Evolutionary conservation across 805 yeast species (phyloP).

Genomic region (Blastobotrys peoriensis): DNA sequence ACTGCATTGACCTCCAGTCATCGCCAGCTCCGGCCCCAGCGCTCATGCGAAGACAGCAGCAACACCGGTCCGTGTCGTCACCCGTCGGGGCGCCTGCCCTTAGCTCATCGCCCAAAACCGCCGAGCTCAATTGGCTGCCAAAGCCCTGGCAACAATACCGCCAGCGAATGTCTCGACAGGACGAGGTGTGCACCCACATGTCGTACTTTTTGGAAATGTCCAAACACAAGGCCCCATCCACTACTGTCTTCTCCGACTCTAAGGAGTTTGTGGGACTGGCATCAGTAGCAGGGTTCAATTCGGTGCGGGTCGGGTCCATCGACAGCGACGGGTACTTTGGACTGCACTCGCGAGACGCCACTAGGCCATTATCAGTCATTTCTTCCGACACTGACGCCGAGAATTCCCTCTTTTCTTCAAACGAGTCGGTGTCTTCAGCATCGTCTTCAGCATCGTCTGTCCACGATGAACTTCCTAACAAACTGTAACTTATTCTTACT

Average conservation of each 20-base stretch:
- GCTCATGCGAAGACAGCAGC: neutral
- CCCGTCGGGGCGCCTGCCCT: neutral
- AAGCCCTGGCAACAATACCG: slow-evolving; percentile 25
- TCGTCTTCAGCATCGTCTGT: no score
- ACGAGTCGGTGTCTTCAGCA: neutral
- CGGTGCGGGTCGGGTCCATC: slow-evolving; percentile 20
- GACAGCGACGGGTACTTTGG: slow-evolving; percentile 31
- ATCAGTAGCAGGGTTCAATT: slow-evolving; percentile 7
- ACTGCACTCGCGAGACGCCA: slow-evolving; percentile 18
- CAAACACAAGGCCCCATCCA: slow-evolving; percentile 14
- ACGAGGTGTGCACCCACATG: slow-evolving; percentile 10
- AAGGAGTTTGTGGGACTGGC: slow-evolving; percentile 26
- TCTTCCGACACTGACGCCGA: neutral
- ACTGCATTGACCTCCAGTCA: slow-evolving; percentile 10
- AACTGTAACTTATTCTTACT: no score
- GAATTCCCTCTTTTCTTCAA: neutral
- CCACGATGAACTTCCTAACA: no score
- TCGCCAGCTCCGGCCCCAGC: slow-evolving; percentile 1
- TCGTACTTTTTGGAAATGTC: slow-evolving; percentile 22
- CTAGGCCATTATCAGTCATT: neutral
- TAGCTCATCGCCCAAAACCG: neutral
- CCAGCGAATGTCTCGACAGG: slow-evolving; percentile 21
- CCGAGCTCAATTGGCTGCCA: slow-evolving; percentile 8
- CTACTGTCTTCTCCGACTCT: slow-evolving; percentile 23
- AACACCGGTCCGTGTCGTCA: neutral